Percentiles rank a stretch among this genome's conserved stretches.
phyloP scores from a whole-genome alignment of 306 rosid genomes.

The Quercus glauca region DNA sequence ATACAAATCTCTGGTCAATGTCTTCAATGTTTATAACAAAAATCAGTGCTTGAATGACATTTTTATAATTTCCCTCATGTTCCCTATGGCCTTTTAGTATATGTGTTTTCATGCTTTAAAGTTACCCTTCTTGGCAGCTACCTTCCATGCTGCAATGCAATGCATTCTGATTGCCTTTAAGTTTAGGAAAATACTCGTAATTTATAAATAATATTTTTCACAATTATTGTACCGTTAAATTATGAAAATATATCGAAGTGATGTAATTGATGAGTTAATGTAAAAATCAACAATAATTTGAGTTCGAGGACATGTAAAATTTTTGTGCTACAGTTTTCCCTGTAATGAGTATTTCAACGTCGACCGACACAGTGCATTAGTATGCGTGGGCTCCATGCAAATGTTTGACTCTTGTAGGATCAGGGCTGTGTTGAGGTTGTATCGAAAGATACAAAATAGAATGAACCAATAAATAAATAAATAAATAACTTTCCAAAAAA shows the following conservation, averaged over 20 bases:
- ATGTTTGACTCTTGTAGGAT: conserved; percentile 15
- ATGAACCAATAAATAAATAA: not conserved
- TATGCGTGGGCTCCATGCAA: conserved; percentile 28
- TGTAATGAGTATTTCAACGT: conserved; percentile 6
- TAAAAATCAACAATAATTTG: not conserved
- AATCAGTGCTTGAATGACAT: not conserved
- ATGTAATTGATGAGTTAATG: no score
- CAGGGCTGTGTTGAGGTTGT: not conserved
- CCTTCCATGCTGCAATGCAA: conserved; percentile 8
- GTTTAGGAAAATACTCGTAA: no score
- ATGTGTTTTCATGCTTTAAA: not conserved
- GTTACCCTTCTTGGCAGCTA: conserved; percentile 6
- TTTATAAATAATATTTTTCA: no score
- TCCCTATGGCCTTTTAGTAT: no score
- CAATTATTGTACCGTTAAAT: no score
- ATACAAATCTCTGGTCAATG: not conserved
- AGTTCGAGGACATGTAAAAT: conserved; percentile 1
- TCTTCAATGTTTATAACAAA: not conserved
- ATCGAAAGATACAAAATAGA: not conserved
- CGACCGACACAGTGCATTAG: conserved; percentile 37
- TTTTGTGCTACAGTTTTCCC: not conserved
- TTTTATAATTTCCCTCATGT: no score
- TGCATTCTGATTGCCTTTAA: no score
- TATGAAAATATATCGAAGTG: no score
- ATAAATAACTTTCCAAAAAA: not conserved